Conservation (phyloP, 2,329 filamentous ascomycete genomes). For the Ophiostoma quercus region DNA sequence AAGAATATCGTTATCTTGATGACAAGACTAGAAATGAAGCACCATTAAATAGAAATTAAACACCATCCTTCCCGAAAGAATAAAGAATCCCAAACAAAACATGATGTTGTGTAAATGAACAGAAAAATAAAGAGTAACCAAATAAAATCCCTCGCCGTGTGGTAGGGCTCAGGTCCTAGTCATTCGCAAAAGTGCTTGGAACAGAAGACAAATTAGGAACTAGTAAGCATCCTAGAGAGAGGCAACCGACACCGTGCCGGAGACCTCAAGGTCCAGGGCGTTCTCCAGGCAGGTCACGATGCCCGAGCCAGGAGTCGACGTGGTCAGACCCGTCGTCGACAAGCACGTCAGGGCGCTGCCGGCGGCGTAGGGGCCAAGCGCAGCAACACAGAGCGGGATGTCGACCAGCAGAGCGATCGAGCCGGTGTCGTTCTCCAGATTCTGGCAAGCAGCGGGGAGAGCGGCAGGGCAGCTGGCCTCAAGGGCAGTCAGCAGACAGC, state of each 20-base stretch:
- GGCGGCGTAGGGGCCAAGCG: constrained; percentile 23
- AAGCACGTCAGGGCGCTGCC: constrained; percentile 22
- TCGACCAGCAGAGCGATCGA: background rate
- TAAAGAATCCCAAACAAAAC: background rate
- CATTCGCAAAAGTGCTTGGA: background rate
- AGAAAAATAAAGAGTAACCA: background rate
- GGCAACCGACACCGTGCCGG: background rate
- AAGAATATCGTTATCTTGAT: background rate
- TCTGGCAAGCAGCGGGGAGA: constrained; percentile 24
- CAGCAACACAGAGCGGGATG: constrained; percentile 21
- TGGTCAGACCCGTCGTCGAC: constrained; percentile 14
- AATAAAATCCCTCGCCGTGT: background rate
- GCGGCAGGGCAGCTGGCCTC: constrained; percentile 21
- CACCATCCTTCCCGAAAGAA: background rate
- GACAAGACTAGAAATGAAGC: background rate
- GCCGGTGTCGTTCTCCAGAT: constrained; percentile 10
- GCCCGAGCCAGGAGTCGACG: constrained; percentile 14
- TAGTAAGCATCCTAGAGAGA: background rate
- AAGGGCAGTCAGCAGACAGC: constrained; percentile 21
- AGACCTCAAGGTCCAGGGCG: constrained; percentile 18
- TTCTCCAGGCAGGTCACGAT: constrained; percentile 23
- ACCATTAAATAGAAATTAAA: background rate
- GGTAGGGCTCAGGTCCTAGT: background rate
- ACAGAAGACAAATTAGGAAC: background rate
- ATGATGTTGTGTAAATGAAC: background rate